These are phyloP conservation scores for Debaryomyces prosopidis DNA, from an alignment of 805 yeast genomes.

Conservation along the genomic window DNA sequence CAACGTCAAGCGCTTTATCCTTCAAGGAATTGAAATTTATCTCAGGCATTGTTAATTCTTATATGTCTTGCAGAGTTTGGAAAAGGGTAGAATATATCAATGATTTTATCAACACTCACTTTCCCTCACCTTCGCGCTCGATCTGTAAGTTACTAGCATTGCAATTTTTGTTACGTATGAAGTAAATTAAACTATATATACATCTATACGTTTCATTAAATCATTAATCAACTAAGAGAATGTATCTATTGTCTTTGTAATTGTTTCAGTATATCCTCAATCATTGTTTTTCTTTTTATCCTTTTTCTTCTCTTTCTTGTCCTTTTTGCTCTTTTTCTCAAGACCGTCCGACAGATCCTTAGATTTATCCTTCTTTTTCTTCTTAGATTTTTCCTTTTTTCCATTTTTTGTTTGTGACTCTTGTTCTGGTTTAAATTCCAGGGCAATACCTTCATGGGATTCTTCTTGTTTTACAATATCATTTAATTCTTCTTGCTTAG, in stretches of 20 bases:
- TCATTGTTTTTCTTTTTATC: constrained; percentile 12
- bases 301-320: constrained; percentile 14
- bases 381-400: constrained; percentile 7
- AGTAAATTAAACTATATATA: not conserved
- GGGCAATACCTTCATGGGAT: not conserved
- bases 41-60: constrained; percentile 18
- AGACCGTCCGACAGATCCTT: constrained; percentile 8
- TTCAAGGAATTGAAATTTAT: constrained; percentile 30
- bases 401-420: constrained; percentile 16
- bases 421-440: constrained; percentile 10
- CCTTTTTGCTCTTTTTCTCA: constrained; percentile 12
- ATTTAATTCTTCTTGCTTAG: not conserved
- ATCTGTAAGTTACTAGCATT: no score
- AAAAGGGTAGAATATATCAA: no score
- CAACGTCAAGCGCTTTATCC: constrained; percentile 60
- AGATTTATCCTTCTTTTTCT: constrained; percentile 10
- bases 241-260: not conserved
- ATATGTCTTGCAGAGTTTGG: not conserved
- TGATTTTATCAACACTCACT: no score
- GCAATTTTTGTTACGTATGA: no score
- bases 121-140: no score
- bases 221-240: constrained; percentile 3
- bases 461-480: constrained; percentile 4
- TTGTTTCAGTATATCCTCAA: constrained; percentile 7
- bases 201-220: not conserved